A percentile compares a stretch with the other conserved stretches of the same genome.
phyloP scores from a whole-genome alignment of 768 basidiomycete genomes.

The Panaeolus papilionaceus region DNA sequence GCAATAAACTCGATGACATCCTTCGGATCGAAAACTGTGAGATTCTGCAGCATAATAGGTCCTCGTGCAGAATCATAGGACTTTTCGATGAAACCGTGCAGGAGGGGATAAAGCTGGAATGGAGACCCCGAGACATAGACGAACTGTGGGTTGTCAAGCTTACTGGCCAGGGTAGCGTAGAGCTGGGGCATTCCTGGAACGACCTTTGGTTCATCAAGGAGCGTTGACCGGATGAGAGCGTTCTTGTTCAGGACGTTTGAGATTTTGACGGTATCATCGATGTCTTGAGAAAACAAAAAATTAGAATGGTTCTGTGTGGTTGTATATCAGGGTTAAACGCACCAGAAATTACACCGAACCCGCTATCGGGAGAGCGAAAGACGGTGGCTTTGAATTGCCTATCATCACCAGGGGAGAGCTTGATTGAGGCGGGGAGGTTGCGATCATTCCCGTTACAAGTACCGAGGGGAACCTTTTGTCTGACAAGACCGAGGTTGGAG shows the following conservation, averaged over 20 bases:
- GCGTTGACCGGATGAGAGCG: slow-evolving; percentile 41
- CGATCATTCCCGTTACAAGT: slow-evolving; percentile 28
- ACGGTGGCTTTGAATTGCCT: slow-evolving; percentile 35
- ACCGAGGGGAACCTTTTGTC: slow-evolving; percentile 39
- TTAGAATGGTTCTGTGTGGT: background rate
- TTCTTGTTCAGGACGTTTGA: slow-evolving; percentile 44
- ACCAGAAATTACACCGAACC: slow-evolving; percentile 53
- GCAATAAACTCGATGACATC: slow-evolving; percentile 35
- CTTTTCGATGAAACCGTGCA: slow-evolving; percentile 43
- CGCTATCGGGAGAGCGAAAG: slow-evolving; percentile 42
- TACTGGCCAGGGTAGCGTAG: slow-evolving; percentile 42
- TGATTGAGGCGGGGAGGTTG: slow-evolving; percentile 28
- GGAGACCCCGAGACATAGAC: slow-evolving; percentile 51
- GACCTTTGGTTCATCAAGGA: slow-evolving; percentile 45
- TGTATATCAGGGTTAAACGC: slow-evolving; percentile 14
- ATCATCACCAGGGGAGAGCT: slow-evolving; percentile 26
- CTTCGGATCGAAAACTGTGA: slow-evolving; percentile 40
- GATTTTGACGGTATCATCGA: slow-evolving; percentile 52
- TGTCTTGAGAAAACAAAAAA: slow-evolving; percentile 33
- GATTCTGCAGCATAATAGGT: slow-evolving; percentile 45
- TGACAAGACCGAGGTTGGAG: slow-evolving; percentile 41
- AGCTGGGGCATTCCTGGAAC: slow-evolving; percentile 54
- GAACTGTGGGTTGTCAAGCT: slow-evolving; percentile 45
- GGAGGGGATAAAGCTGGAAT: slow-evolving; percentile 53
- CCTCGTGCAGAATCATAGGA: slow-evolving; percentile 42